phyloP scores from a whole-genome alignment of 2,329 filamentous ascomycete species.

The Aureobasidium sp. region DNA sequence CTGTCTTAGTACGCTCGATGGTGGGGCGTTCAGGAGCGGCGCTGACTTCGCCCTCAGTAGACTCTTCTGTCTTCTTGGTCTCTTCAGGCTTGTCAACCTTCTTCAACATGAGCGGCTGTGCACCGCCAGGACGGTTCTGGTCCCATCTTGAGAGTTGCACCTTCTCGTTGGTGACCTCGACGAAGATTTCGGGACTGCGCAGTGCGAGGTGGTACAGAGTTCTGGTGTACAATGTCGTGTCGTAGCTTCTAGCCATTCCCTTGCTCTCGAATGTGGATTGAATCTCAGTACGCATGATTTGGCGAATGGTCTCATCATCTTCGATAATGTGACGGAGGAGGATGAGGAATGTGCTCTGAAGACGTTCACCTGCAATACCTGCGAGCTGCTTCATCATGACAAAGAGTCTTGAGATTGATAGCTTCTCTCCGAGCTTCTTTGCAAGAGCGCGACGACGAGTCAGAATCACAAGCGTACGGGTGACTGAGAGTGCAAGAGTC shows the following conservation, averaged over 20 bases:
- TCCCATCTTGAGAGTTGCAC: conserved; percentile 63
- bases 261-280: conserved; percentile 59
- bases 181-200: conserved; percentile 74
- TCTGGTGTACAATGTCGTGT: conserved; percentile 65
- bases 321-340: conserved; percentile 89
- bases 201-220: conserved; percentile 71
- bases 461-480: conserved; percentile 77
- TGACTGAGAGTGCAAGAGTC: conserved; percentile 69
- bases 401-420: conserved; percentile 81
- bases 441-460: conserved; percentile 73
- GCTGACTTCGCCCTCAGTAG: conserved; percentile 16
- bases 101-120: conserved; percentile 46
- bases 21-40: conserved; percentile 38
- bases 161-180: conserved; percentile 79
- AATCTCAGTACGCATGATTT: conserved; percentile 89
- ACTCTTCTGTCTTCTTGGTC: conserved; percentile 22
- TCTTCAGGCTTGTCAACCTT: conserved; percentile 28
- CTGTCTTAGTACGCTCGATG: conserved; percentile 44
- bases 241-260: conserved; percentile 42
- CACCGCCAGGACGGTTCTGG: conserved; percentile 35
- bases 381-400: conserved; percentile 92
- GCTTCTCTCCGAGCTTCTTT: conserved; percentile 70
- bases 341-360: conserved; percentile 70
- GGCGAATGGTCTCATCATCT: conserved; percentile 81
- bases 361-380: conserved; percentile 64